Base-by-base conservation (phyloP, 768 basidiomycete species). In the Auriscalpium orientale region DNA sequence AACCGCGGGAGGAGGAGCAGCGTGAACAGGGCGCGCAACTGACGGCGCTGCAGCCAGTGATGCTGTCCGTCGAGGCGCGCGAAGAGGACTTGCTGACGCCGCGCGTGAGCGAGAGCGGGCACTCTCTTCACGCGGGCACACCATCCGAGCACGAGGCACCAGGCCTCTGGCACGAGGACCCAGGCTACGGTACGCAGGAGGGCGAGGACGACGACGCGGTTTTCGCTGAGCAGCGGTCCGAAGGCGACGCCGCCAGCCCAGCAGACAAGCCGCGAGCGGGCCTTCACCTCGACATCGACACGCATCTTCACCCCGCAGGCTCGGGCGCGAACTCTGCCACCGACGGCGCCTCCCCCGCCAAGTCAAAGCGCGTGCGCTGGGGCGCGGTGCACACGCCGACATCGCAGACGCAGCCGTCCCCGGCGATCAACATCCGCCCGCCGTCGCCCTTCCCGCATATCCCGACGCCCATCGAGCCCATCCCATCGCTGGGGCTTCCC, bases 141-240 rank as follows among this genome's bases (percentile, higher is more conserved):
- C 40, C 40, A 4, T 13, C 18, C 40, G 40, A 43, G 40, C 40
- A 43, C 40, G 15, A 43, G 15, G 40, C 2, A 18, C 4, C 40
- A 18, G 15, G 13, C 1, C 15, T 43, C 18, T 18, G 15, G 40
- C 40, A 43, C 13, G 40, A 60, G 34, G 59, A 60, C 50, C 59
- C 59, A 37, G 59, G 59, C 1, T 60, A 60, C 22, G 53, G 59
- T 13, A 60, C 59, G 4, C 59, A 60, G 51, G 59, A 60, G 16
- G 57, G 58, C 43, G 59, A 60, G 18, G 59, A 60, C 18, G 52
- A 56, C 38, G 20, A 37, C 15, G 11, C 52, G 3, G 40, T 43
- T 8, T 43, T 18, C 9, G 40, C 40, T 18, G 13, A 13, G 18
- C 13, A 18, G 13, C 18, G 15, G 1, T 12, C 12, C 15, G 46